Base-by-base conservation (phyloP, 2,329 filamentous ascomycete species). In the Ramularia endophylla region DNA sequence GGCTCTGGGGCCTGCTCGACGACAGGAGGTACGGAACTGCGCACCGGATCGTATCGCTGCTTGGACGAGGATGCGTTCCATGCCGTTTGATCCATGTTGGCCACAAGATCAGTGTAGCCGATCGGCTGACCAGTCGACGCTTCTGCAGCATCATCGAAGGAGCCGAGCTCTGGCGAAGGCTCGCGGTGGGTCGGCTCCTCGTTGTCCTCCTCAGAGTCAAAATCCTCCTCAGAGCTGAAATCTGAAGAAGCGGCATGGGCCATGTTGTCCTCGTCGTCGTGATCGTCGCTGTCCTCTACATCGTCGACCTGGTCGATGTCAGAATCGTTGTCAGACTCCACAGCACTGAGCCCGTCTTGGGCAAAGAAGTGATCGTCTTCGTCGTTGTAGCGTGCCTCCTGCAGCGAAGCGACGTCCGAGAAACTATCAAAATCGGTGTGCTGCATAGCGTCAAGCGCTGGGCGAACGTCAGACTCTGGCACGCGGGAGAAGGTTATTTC, bases 41-140 rank as follows among this genome's bases (percentile, higher is more conserved):
- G 53, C 5, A 57, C 50, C 15, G 56, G 55, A 37, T 59, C 56
- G 47, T 56, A 57, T 16, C 43, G 50, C n/a, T 50, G 41, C 33
- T 51, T 51, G 34, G 40, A 22, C 16, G 41, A 19, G 5, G 42
- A n/a, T n/a, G 31, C 11, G 19, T 19, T 4, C 8, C 22, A 29
- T n/a, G n/a, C n/a, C n/a, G n/a, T n/a, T n/a, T n/a, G n/a, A n/a
- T n/a, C n/a, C n/a, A n/a, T n/a, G n/a, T n/a, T n/a, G n/a, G n/a
- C n/a, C n/a, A n/a, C n/a, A n/a, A n/a, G n/a, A n/a, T n/a, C n/a
- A n/a, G n/a, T n/a, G n/a, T n/a, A n/a, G n/a, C n/a, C n/a, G n/a
- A n/a, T 38, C 25, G 27, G 29, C 15, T 32, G 22, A n/a, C 4
- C 28, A 34, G 3, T 8, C 5, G 17, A n/a, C n/a, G 43, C 49